phyloP scores from a whole-genome alignment of 345 rosid species.

The Cardamine chenopodiifolia region DNA sequence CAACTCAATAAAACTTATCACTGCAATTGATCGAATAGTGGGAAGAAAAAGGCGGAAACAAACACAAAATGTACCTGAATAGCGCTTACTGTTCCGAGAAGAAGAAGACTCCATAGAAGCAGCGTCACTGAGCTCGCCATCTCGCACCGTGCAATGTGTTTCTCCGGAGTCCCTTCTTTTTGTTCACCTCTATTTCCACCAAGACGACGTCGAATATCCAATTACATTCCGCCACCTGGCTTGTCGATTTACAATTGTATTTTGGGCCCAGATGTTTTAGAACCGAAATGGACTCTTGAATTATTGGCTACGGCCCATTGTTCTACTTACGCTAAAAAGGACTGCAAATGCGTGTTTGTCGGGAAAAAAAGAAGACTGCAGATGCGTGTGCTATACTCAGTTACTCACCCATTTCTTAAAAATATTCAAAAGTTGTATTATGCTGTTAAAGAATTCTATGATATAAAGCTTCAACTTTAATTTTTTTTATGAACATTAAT shows the following conservation, averaged over 20 bases:
- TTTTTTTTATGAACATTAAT: not conserved
- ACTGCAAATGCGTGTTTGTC: too few species aligned
- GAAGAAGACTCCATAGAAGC: slow-evolving; percentile 53
- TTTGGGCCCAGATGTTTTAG: not conserved
- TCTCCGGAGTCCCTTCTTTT: not conserved
- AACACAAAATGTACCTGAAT: slow-evolving; percentile 50
- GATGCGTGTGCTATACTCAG: not conserved
- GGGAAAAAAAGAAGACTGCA: too few species aligned
- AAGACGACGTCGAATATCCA: slow-evolving; percentile 26
- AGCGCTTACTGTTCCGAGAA: slow-evolving; percentile 53
- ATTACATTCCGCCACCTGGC: slow-evolving; percentile 1
- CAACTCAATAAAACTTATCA: not conserved
- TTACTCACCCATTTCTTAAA: not conserved
- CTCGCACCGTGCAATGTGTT: slow-evolving; percentile 15
- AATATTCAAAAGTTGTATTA: not conserved
- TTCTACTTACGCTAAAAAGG: not conserved
- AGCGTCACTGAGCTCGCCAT: slow-evolving; percentile 59
- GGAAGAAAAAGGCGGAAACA: not conserved
- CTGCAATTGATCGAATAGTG: not conserved
- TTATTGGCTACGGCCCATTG: not conserved
- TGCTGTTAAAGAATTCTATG: not conserved
- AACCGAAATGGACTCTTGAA: not conserved
- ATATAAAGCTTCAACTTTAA: not conserved
- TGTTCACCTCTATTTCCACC: not conserved
- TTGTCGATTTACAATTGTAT: not conserved